These are phyloP conservation scores for Rhytidhysteron rufulum DNA, from an alignment of 2,329 filamentous ascomycete species.

Conservation along the genomic window DNA sequence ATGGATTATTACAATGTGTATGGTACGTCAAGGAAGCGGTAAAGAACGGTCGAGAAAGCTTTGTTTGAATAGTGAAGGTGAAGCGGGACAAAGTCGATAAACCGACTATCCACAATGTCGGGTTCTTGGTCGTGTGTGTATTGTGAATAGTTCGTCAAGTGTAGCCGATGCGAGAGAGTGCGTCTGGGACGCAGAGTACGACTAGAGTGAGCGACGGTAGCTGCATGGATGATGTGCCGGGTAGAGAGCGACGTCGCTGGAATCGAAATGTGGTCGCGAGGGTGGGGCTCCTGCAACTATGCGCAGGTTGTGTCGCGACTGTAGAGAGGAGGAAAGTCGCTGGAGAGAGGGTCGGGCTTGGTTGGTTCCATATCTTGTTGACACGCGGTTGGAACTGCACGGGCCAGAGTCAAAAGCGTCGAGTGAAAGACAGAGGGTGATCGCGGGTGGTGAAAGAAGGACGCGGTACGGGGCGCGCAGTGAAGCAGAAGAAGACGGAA, in stretches of 20 bases:
- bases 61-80: no score
- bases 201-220: background rate
- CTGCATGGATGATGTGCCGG: background rate
- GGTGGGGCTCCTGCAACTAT: background rate
- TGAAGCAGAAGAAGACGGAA: no score
- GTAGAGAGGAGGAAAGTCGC: conserved; percentile 31
- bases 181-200: background rate
- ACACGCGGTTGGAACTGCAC: no score
- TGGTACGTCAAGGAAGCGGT: no score
- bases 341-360: conserved; percentile 31
- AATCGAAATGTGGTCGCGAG: background rate
- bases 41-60: no score
- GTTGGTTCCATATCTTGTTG: conserved; percentile 30
- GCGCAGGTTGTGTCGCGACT: conserved; percentile 8
- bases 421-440: no score
- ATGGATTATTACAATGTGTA: no score
- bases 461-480: no score
- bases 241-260: background rate
- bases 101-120: no score
- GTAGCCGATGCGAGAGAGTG: background rate
- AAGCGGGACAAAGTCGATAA: no score
- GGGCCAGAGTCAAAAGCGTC: no score
- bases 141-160: background rate
- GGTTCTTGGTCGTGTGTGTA: background rate
- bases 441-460: no score